Evolutionary conservation across 2,329 filamentous ascomycete genomes (phyloP).

Genomic region (Pseudocercospora musae): DNA sequence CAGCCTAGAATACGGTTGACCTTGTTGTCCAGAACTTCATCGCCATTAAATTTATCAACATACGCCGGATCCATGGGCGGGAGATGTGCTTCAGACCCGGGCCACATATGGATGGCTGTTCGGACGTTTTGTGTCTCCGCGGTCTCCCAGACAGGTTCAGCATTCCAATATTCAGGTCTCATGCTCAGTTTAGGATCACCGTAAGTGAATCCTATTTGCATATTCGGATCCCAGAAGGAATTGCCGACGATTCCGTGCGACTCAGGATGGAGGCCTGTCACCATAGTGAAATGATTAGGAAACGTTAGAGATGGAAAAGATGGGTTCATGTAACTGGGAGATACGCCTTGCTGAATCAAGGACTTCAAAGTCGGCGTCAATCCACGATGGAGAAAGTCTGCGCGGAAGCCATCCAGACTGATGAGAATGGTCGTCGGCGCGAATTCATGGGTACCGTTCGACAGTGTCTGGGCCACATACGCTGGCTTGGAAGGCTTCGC

Average conservation of each 20-base stretch:
- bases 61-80: conserved; percentile 70
- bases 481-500: conserved; percentile 1
- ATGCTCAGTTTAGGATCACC: conserved; percentile 73
- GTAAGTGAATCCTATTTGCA: conserved; percentile 81
- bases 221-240: conserved; percentile 81
- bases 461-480: conserved; percentile 39
- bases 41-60: conserved; percentile 78
- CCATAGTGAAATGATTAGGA: conserved; percentile 88
- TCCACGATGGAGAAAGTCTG: conserved; percentile 81
- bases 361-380: conserved; percentile 78
- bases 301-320: conserved; percentile 97
- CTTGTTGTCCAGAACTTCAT: conserved; percentile 71
- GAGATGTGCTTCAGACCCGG: conserved; percentile 87
- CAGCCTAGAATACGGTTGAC: conserved; percentile 76
- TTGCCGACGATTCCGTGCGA: conserved; percentile 92
- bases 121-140: conserved; percentile 78
- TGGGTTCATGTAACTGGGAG: conserved; percentile 86
- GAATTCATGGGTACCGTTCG: conserved; percentile 85
- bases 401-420: conserved; percentile 91
- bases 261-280: conserved; percentile 89
- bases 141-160: conserved; percentile 90
- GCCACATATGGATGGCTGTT: conserved; percentile 96
- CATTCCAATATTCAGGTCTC: conserved; percentile 89
- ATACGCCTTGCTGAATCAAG: conserved; percentile 79
- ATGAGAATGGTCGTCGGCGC: conserved; percentile 89